Conservation (phyloP, 305 asterid species). For the Fraxinus xanthoxyloides region DNA sequence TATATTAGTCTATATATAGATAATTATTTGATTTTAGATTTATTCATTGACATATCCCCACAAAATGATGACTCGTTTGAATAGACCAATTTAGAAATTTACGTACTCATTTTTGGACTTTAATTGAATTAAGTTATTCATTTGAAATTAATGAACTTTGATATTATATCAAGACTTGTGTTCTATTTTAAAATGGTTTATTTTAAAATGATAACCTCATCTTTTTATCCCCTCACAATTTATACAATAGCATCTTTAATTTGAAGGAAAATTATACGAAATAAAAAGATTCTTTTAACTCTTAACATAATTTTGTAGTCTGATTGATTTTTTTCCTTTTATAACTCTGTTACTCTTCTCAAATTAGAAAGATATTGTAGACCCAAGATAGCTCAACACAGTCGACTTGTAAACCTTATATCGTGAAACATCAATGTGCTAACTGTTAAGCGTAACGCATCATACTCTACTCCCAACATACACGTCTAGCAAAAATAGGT, state of each 20-base stretch:
- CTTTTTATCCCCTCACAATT: neutral
- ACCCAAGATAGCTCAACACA: neutral
- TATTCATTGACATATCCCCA: neutral
- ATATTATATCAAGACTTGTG: too few species aligned
- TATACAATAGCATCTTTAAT: conserved; percentile 36
- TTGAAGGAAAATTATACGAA: conserved; percentile 5
- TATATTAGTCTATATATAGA: neutral
- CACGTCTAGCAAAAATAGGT: conserved; percentile 27
- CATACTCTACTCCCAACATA: neutral
- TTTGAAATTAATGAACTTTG: neutral
- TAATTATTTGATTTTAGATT: neutral
- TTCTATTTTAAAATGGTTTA: neutral
- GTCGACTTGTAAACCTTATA: neutral
- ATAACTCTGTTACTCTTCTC: conserved; percentile 29
- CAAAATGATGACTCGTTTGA: neutral
- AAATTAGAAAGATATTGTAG: neutral
- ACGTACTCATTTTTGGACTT: neutral
- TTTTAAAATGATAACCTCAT: neutral
- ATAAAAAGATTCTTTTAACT: neutral
- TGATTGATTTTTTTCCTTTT: conserved; percentile 3
- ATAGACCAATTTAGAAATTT: neutral
- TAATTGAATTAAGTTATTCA: too few species aligned
- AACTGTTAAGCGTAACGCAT: neutral
- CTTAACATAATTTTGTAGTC: neutral
- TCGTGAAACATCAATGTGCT: neutral